Percentiles rank a stretch among this genome's conserved stretches.
Evolutionary conservation across 2,329 filamentous ascomycete genomes (phyloP).

Genomic region (Aureobasidium mangrovei): DNA sequence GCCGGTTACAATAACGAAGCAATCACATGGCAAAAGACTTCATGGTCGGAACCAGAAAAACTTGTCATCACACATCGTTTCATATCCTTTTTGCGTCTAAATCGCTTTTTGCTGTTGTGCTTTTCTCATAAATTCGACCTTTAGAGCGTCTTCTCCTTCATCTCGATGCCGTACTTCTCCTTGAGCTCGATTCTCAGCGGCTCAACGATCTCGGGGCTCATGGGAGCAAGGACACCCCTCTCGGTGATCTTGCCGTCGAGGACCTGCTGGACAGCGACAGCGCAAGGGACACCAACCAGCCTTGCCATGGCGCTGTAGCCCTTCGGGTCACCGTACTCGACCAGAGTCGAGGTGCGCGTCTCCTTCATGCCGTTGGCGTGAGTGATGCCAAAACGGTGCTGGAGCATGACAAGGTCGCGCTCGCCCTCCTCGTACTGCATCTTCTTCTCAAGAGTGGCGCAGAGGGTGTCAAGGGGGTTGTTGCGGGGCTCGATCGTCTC

Average conservation of each 20-base stretch:
- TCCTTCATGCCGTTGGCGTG: slow-evolving; percentile 68
- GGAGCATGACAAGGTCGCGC: slow-evolving; percentile 72
- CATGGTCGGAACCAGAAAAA: no score
- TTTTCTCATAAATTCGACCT: background rate
- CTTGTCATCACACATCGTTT: background rate
- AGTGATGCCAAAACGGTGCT: slow-evolving; percentile 80
- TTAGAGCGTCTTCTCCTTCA: slow-evolving; percentile 56
- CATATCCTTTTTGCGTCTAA: slow-evolving; percentile 1
- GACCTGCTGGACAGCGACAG: slow-evolving; percentile 53
- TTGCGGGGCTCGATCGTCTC: slow-evolving; percentile 60
- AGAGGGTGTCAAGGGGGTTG: slow-evolving; percentile 85
- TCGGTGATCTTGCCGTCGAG: slow-evolving; percentile 30
- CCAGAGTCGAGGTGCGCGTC: slow-evolving; percentile 70
- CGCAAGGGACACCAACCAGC: slow-evolving; percentile 67
- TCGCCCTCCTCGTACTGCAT: slow-evolving; percentile 79
- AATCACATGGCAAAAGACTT: no score
- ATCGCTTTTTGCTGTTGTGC: background rate
- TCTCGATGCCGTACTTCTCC: slow-evolving; percentile 65
- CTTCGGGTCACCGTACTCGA: slow-evolving; percentile 70
- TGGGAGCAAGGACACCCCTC: slow-evolving; percentile 59
- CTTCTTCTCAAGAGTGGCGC: slow-evolving; percentile 80
- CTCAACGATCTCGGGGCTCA: slow-evolving; percentile 60
- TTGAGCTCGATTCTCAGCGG: slow-evolving; percentile 70
- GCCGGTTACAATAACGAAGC: no score
- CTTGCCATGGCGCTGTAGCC: slow-evolving; percentile 74